Percentiles rank a stretch among this genome's conserved stretches.
These are phyloP conservation scores for Chrysopogon serrulatus DNA, from an alignment of 176 grass and related monocot genomes.

Conservation along the genomic window DNA sequence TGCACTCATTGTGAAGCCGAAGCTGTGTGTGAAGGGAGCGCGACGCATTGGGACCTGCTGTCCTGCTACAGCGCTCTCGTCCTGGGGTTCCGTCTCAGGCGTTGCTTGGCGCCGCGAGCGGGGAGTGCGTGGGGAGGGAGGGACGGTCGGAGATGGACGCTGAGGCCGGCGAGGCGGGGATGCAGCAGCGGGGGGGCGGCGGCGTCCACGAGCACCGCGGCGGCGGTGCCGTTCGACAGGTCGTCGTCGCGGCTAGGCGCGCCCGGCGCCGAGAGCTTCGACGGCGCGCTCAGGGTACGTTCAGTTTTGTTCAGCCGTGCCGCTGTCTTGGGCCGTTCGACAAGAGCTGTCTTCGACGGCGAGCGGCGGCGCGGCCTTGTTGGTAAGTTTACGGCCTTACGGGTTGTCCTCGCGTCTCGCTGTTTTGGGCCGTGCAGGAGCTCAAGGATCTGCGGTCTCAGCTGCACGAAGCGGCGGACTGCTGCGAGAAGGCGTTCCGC, in stretches of 20 bases:
- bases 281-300: conserved; percentile 43
- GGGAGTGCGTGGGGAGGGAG: no score
- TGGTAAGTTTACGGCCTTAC: background rate
- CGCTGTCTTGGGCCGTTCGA: no score
- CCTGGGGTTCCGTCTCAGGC: background rate
- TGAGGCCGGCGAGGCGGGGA: background rate
- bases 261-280: conserved; percentile 27
- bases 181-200: background rate
- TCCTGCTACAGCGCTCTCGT: background rate
- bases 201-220: background rate
- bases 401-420: background rate
- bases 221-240: conserved; percentile 22
- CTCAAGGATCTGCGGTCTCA: conserved; percentile 78
- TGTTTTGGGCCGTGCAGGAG: conserved; percentile 37
- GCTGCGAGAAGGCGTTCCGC: conserved; percentile 74
- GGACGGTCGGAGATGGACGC: background rate
- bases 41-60: background rate
- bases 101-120: background rate
- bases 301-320: background rate
- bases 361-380: no score
- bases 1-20: background rate
- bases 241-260: conserved; percentile 15
- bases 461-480: conserved; percentile 74
- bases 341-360: background rate
- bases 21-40: background rate